Conservation (phyloP, 148 eudicot genomes). For the Fagopyrum homotropicum region DNA sequence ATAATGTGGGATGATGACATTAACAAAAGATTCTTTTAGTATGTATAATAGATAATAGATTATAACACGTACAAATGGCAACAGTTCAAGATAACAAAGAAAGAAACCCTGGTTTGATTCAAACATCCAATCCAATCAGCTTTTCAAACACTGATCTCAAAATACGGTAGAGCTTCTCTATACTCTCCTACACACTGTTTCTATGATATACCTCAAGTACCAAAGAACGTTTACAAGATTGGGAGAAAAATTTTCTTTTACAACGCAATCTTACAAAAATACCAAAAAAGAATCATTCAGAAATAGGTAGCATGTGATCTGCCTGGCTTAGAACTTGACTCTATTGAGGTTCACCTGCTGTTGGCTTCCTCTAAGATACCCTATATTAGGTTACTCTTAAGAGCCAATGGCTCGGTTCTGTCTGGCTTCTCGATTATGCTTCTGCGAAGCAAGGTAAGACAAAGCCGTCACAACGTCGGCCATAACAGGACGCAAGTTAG, state of each 20-base stretch:
- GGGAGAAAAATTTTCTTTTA: background rate
- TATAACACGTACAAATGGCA: too few species aligned
- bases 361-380: constrained; percentile 1
- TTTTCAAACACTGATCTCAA: constrained; percentile 2
- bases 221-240: background rate
- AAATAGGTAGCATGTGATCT: background rate
- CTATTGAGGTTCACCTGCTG: background rate
- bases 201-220: background rate
- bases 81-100: background rate
- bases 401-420: constrained; percentile 13
- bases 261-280: background rate
- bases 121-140: background rate
- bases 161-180: background rate
- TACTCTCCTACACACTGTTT: background rate
- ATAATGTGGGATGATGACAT: too few species aligned
- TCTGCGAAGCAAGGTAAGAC: constrained; percentile 47
- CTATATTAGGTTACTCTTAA: background rate
- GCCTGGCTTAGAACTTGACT: background rate
- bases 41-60: too few species aligned
- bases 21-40: too few species aligned
- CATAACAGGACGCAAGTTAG: constrained; percentile 44
- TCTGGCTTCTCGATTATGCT: constrained; percentile 26
- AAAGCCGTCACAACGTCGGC: constrained; percentile 55
- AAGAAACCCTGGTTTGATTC: background rate
- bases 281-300: background rate